Base-by-base conservation (phyloP, 306 rosid species). In the Amphicarpaea edgeworthii region DNA sequence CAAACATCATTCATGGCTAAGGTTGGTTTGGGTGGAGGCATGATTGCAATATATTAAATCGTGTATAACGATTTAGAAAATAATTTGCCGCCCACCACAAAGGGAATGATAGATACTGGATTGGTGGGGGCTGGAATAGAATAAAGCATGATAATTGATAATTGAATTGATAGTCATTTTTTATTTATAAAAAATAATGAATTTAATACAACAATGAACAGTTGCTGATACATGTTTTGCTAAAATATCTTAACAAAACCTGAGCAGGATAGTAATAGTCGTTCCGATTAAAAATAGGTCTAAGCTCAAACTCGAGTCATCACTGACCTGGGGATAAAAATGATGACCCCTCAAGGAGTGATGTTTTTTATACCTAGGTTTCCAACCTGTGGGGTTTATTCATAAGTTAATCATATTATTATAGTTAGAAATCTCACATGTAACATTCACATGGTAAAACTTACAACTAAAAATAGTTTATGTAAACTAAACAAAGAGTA, bases 191-290 rank as follows among this genome's bases (percentile, higher is more conserved):
- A 38, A 37, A 4, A 17, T 2, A 34, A 62, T 4, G 9, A 37
- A 62, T 17, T 19, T 17, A 17, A 16, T 19, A 38, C 30, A 19
- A 83, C 79, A 80, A 28, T 68, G 46, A 72, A 57, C 53, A 68
- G 58, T 53, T 73, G 65, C 7, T 42, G 11, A 59, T 75, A 67
- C 83, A 82, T 72, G 43, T 82, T 37, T 77, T 71, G 79, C 65
- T 53, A 71, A 20, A 73, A 28, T 28, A 28, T 28, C 32, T 28
- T 28, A 28, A n/a, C n/a, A n/a, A n/a, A n/a, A n/a, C n/a, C n/a
- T n/a, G n/a, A n/a, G n/a, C n/a, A n/a, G n/a, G n/a, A n/a, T n/a
- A n/a, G n/a, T n/a, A n/a, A n/a, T n/a, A n/a, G n/a, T n/a, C n/a
- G n/a, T n/a, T n/a, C n/a, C n/a, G n/a, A n/a, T n/a, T n/a, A n/a